These are phyloP conservation scores for Actinomucor elegans DNA, from an alignment of 371 early-diverging fungal species.

Conservation along the genomic window DNA sequence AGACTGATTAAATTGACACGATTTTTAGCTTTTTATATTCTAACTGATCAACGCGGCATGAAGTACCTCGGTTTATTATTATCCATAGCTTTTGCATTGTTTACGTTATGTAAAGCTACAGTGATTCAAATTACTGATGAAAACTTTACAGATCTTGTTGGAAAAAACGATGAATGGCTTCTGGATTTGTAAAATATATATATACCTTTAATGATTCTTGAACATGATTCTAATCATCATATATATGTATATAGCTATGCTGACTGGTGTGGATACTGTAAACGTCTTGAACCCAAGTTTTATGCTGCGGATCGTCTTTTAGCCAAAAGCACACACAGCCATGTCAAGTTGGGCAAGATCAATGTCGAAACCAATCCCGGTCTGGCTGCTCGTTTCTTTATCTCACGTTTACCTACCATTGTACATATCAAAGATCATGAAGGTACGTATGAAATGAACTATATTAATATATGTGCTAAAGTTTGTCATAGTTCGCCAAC, in stretches of 20 bases:
- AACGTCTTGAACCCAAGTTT: conserved; percentile 31
- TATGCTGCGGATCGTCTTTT: conserved; percentile 28
- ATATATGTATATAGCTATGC: conserved; percentile 31
- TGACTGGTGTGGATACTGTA: conserved; percentile 48
- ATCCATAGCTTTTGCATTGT: background rate
- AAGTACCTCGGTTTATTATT: conserved; percentile 2
- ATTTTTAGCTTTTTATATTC: no score
- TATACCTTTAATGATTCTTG: no score
- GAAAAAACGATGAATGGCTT: conserved; percentile 37
- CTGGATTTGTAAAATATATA: conserved; percentile 39
- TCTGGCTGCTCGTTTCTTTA: conserved; percentile 46
- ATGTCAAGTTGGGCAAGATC: conserved; percentile 36
- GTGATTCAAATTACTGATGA: conserved; percentile 37
- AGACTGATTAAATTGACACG: no score
- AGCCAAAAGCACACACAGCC: conserved; percentile 4
- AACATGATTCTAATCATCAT: background rate
- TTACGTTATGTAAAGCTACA: conserved; percentile 14
- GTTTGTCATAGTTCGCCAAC: conserved; percentile 5
- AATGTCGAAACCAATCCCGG: conserved; percentile 41
- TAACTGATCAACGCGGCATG: conserved; percentile 2
- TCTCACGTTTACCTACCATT: conserved; percentile 45
- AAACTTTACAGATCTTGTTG: conserved; percentile 30
- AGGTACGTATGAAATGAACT: conserved; percentile 16
- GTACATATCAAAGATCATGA: conserved; percentile 43
- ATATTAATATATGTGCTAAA: background rate